phyloP scores from a whole-genome alignment of 768 basidiomycete species.

The Sistotremastrum niveocremeum region DNA sequence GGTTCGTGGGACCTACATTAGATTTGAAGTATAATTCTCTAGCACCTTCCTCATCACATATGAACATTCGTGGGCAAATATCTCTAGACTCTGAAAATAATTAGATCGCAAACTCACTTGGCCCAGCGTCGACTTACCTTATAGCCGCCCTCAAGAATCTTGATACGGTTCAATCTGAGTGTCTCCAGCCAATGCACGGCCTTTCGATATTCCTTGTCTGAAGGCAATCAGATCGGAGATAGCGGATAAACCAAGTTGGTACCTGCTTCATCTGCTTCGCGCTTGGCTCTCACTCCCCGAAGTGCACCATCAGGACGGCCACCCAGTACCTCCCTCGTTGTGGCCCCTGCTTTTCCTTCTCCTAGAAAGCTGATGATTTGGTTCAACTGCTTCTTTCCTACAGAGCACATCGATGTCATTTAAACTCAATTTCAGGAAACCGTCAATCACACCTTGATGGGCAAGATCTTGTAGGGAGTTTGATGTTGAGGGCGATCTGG shows the following conservation, averaged over 20 bases:
- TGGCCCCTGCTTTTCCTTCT: constrained; percentile 42
- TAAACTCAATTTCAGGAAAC: not conserved
- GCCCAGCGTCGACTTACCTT: constrained; percentile 33
- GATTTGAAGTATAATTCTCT: constrained; percentile 65
- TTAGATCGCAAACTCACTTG: not conserved
- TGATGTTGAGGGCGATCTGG: constrained; percentile 71
- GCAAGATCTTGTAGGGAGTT: constrained; percentile 80
- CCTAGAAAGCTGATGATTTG: constrained; percentile 75
- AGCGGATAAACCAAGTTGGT: constrained; percentile 8
- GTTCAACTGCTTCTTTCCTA: constrained; percentile 78
- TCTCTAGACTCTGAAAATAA: constrained; percentile 54
- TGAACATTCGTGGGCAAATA: constrained; percentile 63
- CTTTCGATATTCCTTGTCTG: constrained; percentile 84
- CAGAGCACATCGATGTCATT: constrained; percentile 1
- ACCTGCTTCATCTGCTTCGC: constrained; percentile 90
- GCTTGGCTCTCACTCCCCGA: constrained; percentile 66
- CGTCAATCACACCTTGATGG: constrained; percentile 44
- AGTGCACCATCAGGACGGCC: constrained; percentile 49
- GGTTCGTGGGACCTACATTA: constrained; percentile 38
- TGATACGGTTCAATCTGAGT: constrained; percentile 64
- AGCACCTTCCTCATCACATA: constrained; percentile 48
- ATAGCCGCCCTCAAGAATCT: constrained; percentile 71
- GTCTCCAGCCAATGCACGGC: constrained; percentile 92
- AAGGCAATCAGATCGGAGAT: not conserved
- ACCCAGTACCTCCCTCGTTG: constrained; percentile 45